Evolutionary conservation across 2,329 filamentous ascomycete species (phyloP).

Genomic region (Talaromyces sp.): DNA sequence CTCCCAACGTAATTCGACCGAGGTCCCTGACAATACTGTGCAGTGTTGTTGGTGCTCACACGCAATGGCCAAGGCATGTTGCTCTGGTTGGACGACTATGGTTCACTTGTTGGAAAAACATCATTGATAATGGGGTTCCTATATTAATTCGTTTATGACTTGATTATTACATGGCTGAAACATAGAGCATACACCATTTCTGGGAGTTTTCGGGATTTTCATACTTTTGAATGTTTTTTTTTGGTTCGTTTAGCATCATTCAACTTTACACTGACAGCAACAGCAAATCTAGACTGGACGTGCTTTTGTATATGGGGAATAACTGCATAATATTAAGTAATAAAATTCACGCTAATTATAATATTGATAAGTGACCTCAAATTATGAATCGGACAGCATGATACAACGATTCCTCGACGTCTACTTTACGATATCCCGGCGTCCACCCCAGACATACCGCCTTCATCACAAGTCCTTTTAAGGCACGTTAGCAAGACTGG

Average conservation of each 20-base stretch:
- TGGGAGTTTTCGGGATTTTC: neutral
- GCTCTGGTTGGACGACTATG: constrained; percentile 12
- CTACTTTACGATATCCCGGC: constrained; percentile 13
- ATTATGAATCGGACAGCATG: neutral
- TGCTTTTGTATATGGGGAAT: neutral
- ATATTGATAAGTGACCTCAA: neutral
- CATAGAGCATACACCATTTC: neutral
- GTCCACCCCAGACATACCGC: constrained; percentile 12
- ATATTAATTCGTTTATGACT: neutral
- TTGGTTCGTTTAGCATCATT: neutral
- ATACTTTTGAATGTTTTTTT: neutral
- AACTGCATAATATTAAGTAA: neutral
- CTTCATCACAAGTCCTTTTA: constrained; percentile 6
- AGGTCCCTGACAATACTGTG: neutral
- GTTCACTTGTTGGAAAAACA: constrained; percentile 13
- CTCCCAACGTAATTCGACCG: neutral
- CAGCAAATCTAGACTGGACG: neutral
- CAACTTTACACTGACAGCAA: neutral
- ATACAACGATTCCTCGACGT: constrained; percentile 9
- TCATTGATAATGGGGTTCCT: neutral
- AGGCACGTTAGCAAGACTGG: neutral
- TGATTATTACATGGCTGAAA: neutral
- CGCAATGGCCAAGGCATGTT: constrained; percentile 11
- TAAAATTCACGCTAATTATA: neutral
- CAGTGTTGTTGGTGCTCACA: constrained; percentile 11